Base-by-base conservation (phyloP, 495 filamentous ascomycete species). In the Penicillium mononematosum region DNA sequence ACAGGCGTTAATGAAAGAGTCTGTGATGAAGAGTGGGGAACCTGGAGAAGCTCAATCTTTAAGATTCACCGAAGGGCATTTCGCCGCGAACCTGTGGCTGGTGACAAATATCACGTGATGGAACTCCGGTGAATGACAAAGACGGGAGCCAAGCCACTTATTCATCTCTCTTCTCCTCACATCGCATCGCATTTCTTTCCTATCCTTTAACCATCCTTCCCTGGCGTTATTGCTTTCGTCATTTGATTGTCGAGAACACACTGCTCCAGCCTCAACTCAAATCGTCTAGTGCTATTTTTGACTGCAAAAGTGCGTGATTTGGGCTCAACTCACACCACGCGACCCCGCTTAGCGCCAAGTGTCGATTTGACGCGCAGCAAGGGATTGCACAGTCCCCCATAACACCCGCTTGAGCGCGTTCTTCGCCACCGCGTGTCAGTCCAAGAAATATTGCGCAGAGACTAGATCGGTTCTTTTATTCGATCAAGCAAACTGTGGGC, bases 401-500 rank as follows among this genome's bases (percentile, higher is more conserved):
- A 55, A 61, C 63, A 59, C 53, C 36, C 31, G 32, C 51, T 55
- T 47, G 32, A 46, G 63, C 63, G 58, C 55, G 58, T 60, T 51
- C 29, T 24, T 58, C 43, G 58, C 55, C 59, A 61, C 53, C 24
- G 29, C 31, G 42, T 46, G 36, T 29, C 44, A 45, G 27, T 56
- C 27, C 39, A 38, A 50, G 42, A 36, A 45, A 45, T 49, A 56
- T 48, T 51, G 68, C 62, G 61, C 63, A 63, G 52, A 63, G 38
- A 58, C 53, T 56, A 46, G 55, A 59, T 56, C 45, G 19, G 51
- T 51, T 67, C 61, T 46, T 27, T 32, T 48, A 16, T 32, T 65
- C 62, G 57, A 67, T 59, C 61, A 65, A 75, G 72, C 73, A 74
- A 72, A 74, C 73, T 48, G 67, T 64, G 68, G 67, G 67, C 60